Conservation (phyloP, 1,284 basidiomycete species). For the Fomes fomentarius region DNA sequence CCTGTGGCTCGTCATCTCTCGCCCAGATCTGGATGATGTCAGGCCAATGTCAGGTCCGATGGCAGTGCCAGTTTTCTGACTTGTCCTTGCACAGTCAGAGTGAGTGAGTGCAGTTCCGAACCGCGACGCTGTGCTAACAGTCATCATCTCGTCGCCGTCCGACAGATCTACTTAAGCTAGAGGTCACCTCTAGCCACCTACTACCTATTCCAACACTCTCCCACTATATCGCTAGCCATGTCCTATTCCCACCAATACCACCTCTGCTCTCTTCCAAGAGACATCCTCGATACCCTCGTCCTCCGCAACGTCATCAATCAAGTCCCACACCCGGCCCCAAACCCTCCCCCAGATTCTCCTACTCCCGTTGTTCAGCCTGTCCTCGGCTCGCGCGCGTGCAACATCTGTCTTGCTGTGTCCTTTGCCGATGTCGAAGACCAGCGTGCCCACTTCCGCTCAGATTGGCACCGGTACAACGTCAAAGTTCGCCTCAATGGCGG, state of each 20-base stretch:
- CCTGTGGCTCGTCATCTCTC: constrained; percentile 21
- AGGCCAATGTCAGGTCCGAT: background rate
- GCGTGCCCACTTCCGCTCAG: constrained; percentile 87
- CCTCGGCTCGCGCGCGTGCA: constrained; percentile 65
- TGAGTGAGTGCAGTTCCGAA: background rate
- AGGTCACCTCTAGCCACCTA: background rate
- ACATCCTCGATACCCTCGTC: constrained; percentile 69
- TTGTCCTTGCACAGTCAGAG: background rate
- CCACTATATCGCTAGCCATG: constrained; percentile 21
- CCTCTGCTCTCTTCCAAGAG: constrained; percentile 52
- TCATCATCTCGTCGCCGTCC: background rate
- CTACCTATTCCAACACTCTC: background rate
- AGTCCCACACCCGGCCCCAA: constrained; percentile 13
- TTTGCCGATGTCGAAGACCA: constrained; percentile 86
- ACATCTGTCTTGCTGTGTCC: constrained; percentile 70
- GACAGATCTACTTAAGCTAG: background rate
- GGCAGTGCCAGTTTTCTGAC: too few relatives aligned
- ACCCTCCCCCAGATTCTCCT: constrained; percentile 37
- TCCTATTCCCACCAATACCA: constrained; percentile 28
- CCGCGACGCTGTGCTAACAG: background rate
- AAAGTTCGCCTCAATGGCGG: constrained; percentile 75
- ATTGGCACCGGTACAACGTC: constrained; percentile 99
- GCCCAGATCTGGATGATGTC: constrained; percentile 2
- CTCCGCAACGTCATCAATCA: constrained; percentile 59
- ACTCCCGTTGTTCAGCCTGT: constrained; percentile 31